phyloP scores from a whole-genome alignment of 352 stramenopile genomes.

The Globisporangium splendens region DNA sequence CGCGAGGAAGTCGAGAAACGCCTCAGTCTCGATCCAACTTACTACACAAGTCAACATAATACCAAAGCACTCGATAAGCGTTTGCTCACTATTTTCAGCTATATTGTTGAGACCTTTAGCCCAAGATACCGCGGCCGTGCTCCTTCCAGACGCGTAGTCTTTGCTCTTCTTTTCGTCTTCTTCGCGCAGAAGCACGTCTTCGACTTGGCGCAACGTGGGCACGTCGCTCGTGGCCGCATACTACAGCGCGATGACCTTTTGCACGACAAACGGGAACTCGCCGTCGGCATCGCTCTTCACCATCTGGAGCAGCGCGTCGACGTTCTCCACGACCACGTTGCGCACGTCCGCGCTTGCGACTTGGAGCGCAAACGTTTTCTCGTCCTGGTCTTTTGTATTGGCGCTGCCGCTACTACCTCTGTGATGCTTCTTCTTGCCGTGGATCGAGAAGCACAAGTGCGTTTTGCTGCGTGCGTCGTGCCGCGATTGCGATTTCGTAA shows the following conservation, averaged over 20 bases:
- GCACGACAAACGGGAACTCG: constrained; percentile 43
- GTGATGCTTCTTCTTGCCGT: constrained; percentile 16
- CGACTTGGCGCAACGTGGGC: constrained; percentile 36
- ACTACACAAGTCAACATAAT: constrained; percentile 8
- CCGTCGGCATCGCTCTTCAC: constrained; percentile 48
- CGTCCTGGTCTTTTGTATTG: constrained; percentile 17
- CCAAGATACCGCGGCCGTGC: constrained; percentile 33
- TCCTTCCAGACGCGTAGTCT: constrained; percentile 12
- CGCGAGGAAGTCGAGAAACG: constrained; percentile 61
- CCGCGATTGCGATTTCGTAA: constrained; percentile 50
- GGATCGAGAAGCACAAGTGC: constrained; percentile 47
- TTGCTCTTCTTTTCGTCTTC: constrained; percentile 35
- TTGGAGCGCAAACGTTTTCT: constrained; percentile 46
- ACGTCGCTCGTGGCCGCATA: constrained; percentile 38
- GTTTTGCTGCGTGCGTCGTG: constrained; percentile 39
- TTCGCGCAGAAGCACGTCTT: constrained; percentile 40
- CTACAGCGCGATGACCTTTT: constrained; percentile 39
- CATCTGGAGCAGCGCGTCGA: constrained; percentile 33
- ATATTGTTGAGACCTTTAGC: constrained; percentile 7
- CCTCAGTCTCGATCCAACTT: constrained; percentile 27
- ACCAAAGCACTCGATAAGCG: background rate
- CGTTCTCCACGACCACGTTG: constrained; percentile 47
- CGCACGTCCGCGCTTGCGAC: constrained; percentile 38
- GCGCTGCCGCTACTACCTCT: background rate
- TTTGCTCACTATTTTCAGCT: background rate